Base-by-base conservation (phyloP, 805 yeast genomes). In the Hermanozyma aechmeae region DNA sequence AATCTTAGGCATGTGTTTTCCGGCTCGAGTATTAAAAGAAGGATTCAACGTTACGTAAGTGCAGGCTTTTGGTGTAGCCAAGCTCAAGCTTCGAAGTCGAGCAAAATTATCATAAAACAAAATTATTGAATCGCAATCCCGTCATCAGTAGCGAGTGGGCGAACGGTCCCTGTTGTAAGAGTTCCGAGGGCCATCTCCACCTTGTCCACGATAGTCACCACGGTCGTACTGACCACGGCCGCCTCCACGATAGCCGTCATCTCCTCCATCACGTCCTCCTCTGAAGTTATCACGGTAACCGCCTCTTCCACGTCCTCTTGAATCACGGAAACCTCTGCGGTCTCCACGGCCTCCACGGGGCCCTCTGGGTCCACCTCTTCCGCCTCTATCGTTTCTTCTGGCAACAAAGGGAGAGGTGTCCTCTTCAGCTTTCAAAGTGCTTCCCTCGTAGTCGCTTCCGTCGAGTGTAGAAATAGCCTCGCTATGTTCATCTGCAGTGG, bases 391-490 rank as follows among this genome's bases (percentile, higher is more conserved):
- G 20, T 10, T 17, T 53, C 62, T 60, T 49, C 56, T 64, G 39
- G 61, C 73, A 31, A 71, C 62, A 43, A 68, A 71, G 29, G 77
- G 77, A 32, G 74, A 58, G 27, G 74, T 69, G 47, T 85, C 96
- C 56, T 79, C 84, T 58, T 84, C 95, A 35, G 81, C 83, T 29
- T 75, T 59, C 33, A 84, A 63, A 35, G 73, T 62, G 30, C 75
- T 53, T 45, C 92, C 92, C 51, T 77, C 77, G 60, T 69, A 75
- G 36, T 80, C 79, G 35, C 73, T 63, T 42, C 74, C 77, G 55
- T 83, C 83, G 47, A 83, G 67, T 50, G 77, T 73, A 33, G 73
- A 73, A 43, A 89, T 58, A 26, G 96, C 92, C 38, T 70, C 68
- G 32, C 67, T 78, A 46, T 89, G 68, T 43, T 81, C 80, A 36